Percentiles rank a stretch among this genome's conserved stretches.
These are phyloP conservation scores for Candida taoyuanica DNA, from an alignment of 805 yeast genomes.

Conservation along the genomic window DNA sequence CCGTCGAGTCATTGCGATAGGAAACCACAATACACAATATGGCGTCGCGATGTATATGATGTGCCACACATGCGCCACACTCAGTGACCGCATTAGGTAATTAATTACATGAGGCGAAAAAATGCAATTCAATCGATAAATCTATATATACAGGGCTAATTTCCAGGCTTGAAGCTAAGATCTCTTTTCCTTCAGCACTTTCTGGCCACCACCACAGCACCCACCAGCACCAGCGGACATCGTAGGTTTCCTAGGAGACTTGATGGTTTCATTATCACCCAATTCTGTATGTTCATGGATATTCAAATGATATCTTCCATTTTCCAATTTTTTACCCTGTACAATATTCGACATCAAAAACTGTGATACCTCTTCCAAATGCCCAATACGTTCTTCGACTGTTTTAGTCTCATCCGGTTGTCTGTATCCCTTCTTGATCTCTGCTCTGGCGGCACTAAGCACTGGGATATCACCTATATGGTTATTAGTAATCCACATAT, in stretches of 20 bases:
- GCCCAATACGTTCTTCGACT: constrained; percentile 45
- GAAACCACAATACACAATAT: no score
- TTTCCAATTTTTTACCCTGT: constrained; percentile 57
- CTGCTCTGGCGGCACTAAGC: constrained; percentile 53
- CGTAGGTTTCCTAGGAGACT: constrained; percentile 46
- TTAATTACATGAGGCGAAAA: no score
- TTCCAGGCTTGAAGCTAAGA: no score
- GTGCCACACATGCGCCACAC: no score
- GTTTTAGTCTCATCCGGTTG: constrained; percentile 45
- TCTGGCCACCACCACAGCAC: constrained; percentile 21
- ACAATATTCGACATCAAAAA: constrained; percentile 76
- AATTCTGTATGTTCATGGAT: constrained; percentile 81
- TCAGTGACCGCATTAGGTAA: no score
- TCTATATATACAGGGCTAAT: no score
- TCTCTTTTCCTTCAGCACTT: constrained; percentile 12
- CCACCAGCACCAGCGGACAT: constrained; percentile 59
- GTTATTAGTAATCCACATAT: constrained; percentile 16
- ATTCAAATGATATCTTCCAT: constrained; percentile 49
- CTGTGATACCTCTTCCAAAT: constrained; percentile 64
- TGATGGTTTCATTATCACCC: constrained; percentile 84
- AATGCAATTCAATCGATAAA: no score
- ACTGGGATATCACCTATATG: constrained; percentile 34
- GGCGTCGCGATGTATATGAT: no score
- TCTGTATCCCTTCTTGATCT: constrained; percentile 53
- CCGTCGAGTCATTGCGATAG: no score